Evolutionary conservation across 176 grass and related monocot species (phyloP), one percentile per base, ranked within the genome.

Genomic region (Puccinellia tenuiflora): DNA sequence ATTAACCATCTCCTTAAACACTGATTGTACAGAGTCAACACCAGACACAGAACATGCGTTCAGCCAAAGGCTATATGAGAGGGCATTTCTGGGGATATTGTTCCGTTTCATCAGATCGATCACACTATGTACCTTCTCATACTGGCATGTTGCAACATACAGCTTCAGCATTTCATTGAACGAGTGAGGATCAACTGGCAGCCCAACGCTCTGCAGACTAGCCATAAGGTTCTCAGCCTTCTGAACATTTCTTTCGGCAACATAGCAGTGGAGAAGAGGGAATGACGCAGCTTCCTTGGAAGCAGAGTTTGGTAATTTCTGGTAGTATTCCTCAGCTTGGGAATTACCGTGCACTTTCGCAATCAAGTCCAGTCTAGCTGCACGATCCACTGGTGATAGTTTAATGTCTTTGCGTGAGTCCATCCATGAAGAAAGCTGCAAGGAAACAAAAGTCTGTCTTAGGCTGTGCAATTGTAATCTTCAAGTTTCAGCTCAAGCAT

Each of bases 121-220:
- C 16, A 92, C 94, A 25, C 77, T 76, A 47, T 75, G 31, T 18
- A 92, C 87, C 61, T 92, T 88, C 56, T 64, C 65, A 57, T 88
- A 85, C 28, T 92, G 66, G 84, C 75, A 77, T 73, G 83, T 92
- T 54, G 86, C 91, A 61, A 81, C 38, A 73, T 97, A 97, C 10
- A 97, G 81, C 68, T 97, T 93, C 86, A 93, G 89, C 79, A 97
- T 90, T 91, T 97, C 90, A 88, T 92, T 86, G 81, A 94, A 94
- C 17, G 84, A 89, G 79, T 88, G 83, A 88, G 90, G 77, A 85
- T 97, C 86, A 38, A 97, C 78, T 18, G 88, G 89, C 48, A 94
- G 57, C 56, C 90, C 94, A 61, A 26, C 29, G 9, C 81, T 97
- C 47, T 92, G 94, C 87, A 97, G 80, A 51, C 88, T 83, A 55